Evolutionary conservation across 371 early-diverging fungal species (phyloP).

Genomic region (Blastocladiella emersonii): DNA sequence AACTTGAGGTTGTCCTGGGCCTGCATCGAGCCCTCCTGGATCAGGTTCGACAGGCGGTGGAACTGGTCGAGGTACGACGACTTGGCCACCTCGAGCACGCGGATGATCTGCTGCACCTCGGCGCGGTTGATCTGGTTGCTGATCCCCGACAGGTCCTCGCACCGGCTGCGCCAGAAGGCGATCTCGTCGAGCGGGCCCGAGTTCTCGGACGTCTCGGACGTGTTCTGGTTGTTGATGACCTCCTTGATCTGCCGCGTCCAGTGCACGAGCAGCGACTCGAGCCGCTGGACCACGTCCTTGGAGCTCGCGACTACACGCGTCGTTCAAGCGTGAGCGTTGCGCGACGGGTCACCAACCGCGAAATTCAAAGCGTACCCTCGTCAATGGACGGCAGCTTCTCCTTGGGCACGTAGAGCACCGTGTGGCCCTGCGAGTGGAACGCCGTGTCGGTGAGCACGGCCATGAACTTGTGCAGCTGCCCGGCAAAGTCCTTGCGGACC

Average conservation of each 20-base stretch:
- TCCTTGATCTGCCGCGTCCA: conserved; percentile 48
- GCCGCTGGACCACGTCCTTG: conserved; percentile 35
- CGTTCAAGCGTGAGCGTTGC: no score
- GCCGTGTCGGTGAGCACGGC: conserved; percentile 10
- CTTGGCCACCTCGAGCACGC: conserved; percentile 26
- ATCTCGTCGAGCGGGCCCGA: conserved; percentile 40
- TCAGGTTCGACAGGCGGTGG: conserved; percentile 28
- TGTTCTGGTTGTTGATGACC: conserved; percentile 28
- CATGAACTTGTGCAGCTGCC: conserved; percentile 14
- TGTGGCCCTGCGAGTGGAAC: conserved; percentile 9
- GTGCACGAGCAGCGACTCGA: conserved; percentile 34
- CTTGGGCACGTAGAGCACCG: conserved; percentile 11
- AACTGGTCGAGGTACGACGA: conserved; percentile 41
- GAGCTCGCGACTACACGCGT: background rate
- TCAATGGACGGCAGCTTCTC: conserved; percentile 2
- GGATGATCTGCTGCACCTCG: conserved; percentile 28
- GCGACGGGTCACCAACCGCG: background rate
- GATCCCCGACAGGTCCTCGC: conserved; percentile 39
- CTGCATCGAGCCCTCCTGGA: conserved; percentile 34
- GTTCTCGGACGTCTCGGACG: conserved; percentile 19
- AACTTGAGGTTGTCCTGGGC: conserved; percentile 43
- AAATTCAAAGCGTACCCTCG: background rate
- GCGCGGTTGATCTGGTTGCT: conserved; percentile 30
- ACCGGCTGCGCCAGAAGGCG: conserved; percentile 37
- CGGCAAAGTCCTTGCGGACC: conserved; percentile 11